Conservation (phyloP, 148 eudicot species). For the Vaccinium darrowii region DNA sequence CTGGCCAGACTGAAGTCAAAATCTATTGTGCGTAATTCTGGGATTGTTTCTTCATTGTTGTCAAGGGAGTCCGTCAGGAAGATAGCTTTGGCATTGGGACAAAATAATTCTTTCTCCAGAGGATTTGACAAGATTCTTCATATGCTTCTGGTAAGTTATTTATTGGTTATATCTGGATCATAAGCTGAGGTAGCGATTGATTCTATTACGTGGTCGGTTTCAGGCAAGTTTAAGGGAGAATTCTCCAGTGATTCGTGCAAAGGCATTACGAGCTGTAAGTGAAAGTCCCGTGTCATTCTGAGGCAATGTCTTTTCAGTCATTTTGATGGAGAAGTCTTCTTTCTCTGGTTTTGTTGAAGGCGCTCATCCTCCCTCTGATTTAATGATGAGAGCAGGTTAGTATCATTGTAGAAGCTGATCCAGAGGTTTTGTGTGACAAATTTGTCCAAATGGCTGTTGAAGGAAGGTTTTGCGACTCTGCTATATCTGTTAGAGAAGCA, state of each 20-base stretch:
- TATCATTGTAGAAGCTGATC: slow-evolving; percentile 96
- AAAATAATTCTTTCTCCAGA: slow-evolving; percentile 82
- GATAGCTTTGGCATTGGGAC: slow-evolving; percentile 73
- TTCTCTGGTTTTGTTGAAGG: background rate
- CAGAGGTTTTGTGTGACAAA: slow-evolving; percentile 85
- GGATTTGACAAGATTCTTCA: slow-evolving; percentile 97
- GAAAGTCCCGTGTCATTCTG: slow-evolving; percentile 3
- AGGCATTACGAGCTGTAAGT: slow-evolving; percentile 96
- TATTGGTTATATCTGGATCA: slow-evolving; percentile 4
- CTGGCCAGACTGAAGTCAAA: slow-evolving; percentile 79
- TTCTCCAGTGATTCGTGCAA: slow-evolving; percentile 91
- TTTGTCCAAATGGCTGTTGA: slow-evolving; percentile 91
- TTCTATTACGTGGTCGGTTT: slow-evolving; percentile 16
- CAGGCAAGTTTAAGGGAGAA: slow-evolving; percentile 94
- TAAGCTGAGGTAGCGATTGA: background rate
- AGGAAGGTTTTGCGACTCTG: slow-evolving; percentile 95
- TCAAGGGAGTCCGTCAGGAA: slow-evolving; percentile 71
- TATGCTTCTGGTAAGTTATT: slow-evolving; percentile 76
- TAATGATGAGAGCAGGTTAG: slow-evolving; percentile 67
- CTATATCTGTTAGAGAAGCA: slow-evolving; percentile 96
- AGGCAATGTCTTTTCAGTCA: background rate
- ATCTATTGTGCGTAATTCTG: slow-evolving; percentile 66
- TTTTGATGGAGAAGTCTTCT: slow-evolving; percentile 4
- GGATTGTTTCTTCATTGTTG: slow-evolving; percentile 52
- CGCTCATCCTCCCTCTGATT: slow-evolving; percentile 14